These are phyloP conservation scores for Pyracantha coccinea DNA, from an alignment of 331 rosid genomes.

Conservation along the genomic window DNA sequence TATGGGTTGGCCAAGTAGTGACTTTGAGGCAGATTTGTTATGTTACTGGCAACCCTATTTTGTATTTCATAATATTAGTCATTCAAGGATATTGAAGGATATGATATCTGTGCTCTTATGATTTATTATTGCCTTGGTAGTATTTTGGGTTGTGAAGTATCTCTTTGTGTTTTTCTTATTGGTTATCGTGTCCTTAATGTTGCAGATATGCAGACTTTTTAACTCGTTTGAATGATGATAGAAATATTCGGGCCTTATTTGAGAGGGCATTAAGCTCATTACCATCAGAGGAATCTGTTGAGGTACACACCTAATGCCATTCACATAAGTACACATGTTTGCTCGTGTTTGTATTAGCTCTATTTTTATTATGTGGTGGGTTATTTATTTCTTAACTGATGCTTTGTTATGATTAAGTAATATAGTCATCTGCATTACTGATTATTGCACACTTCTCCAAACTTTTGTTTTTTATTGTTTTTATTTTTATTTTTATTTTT, in stretches of 20 bases:
- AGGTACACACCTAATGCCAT: slow-evolving; percentile 36
- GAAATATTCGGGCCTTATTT: slow-evolving; percentile 87
- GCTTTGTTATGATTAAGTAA: background rate
- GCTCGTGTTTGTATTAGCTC: background rate
- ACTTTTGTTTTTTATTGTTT: background rate
- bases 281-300: slow-evolving; percentile 68
- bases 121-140: background rate
- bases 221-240: slow-evolving; percentile 86
- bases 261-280: slow-evolving; percentile 89
- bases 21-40: background rate
- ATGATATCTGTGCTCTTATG: background rate
- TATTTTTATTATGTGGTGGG: background rate
- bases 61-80: background rate
- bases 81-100: background rate
- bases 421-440: background rate
- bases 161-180: background rate
- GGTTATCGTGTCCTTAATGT: slow-evolving; percentile 16
- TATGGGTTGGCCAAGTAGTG: background rate
- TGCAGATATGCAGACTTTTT: slow-evolving; percentile 92
- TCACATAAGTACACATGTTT: background rate
- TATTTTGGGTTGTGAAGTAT: background rate
- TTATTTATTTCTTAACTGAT: background rate
- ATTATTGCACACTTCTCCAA: background rate
- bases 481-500: background rate
- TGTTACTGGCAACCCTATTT: background rate